Percentiles rank a stretch among this genome's conserved stretches.
Conservation (phyloP, 345 rosid genomes). For the Reutealis trisperma region DNA sequence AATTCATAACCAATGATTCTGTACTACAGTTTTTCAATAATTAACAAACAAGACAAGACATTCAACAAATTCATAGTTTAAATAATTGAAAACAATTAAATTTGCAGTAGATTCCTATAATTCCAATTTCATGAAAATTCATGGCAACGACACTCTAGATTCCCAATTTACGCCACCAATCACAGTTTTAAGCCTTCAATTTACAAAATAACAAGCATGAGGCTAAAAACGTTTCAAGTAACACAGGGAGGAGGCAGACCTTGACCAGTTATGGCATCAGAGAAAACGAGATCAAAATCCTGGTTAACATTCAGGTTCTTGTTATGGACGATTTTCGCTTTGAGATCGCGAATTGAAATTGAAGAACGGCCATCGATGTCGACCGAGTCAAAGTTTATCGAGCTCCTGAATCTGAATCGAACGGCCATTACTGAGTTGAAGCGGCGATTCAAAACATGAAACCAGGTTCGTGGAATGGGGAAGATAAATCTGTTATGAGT, state of each 20-base stretch:
- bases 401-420: slow-evolving; percentile 47
- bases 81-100: not conserved
- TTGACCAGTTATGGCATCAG: slow-evolving; percentile 37
- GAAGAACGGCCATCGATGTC: slow-evolving; percentile 39
- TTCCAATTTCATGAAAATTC: not conserved
- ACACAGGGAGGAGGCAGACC: slow-evolving; percentile 21
- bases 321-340: slow-evolving; percentile 33
- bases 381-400: slow-evolving; percentile 34
- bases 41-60: not conserved
- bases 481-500: not conserved
- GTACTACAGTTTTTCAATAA: too few relatives aligned
- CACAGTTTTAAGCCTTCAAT: not conserved
- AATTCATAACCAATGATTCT: not conserved
- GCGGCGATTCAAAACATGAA: not conserved
- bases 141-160: not conserved
- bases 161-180: not conserved
- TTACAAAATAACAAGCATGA: not conserved
- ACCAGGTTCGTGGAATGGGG: not conserved
- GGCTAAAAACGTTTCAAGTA: not conserved
- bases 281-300: slow-evolving; percentile 42
- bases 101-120: not conserved
- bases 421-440: slow-evolving; percentile 31
- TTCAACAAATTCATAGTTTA: not conserved
- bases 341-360: slow-evolving; percentile 46
- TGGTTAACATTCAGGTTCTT: slow-evolving; percentile 39